Evolutionary conservation across 2,329 filamentous ascomycete species (phyloP).

Genomic region (Aspergillus felis): DNA sequence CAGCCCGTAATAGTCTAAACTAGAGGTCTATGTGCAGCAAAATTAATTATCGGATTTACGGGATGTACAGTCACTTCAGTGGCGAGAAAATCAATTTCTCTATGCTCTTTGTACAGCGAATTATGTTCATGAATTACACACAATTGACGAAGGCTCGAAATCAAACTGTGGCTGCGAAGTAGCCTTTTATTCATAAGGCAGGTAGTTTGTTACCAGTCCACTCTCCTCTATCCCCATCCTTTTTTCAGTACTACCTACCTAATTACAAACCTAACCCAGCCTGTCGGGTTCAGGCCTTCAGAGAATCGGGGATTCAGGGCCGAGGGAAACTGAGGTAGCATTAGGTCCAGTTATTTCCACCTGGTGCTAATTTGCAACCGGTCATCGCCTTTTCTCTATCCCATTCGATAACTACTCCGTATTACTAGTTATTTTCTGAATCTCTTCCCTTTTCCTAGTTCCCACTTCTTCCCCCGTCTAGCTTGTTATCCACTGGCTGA

Average conservation of each 20-base stretch:
- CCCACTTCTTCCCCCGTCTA: neutral
- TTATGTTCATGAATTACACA: neutral
- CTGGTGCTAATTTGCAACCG: neutral
- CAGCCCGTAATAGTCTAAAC: neutral
- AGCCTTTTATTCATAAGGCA: neutral
- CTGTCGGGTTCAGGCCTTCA: slow-evolving; percentile 27
- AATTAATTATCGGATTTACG: neutral
- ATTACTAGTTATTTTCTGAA: neutral
- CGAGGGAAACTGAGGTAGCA: neutral
- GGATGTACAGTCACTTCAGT: neutral
- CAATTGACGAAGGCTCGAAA: neutral
- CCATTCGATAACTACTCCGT: neutral
- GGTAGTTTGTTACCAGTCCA: neutral
- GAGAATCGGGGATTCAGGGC: neutral
- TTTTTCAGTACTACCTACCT: neutral
- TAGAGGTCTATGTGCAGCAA: neutral
- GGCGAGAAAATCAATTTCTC: neutral
- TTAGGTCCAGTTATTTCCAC: neutral
- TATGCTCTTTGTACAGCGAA: neutral
- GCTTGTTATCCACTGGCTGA: neutral
- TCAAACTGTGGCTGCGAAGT: neutral
- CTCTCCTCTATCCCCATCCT: neutral
- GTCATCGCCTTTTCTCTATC: neutral
- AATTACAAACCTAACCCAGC: slow-evolving; percentile 34
- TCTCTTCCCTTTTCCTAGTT: neutral